A percentile compares a stretch with the other conserved stretches of the same genome.
Conservation (phyloP, 2,329 filamentous ascomycete species). For the Penicillium sp. region DNA sequence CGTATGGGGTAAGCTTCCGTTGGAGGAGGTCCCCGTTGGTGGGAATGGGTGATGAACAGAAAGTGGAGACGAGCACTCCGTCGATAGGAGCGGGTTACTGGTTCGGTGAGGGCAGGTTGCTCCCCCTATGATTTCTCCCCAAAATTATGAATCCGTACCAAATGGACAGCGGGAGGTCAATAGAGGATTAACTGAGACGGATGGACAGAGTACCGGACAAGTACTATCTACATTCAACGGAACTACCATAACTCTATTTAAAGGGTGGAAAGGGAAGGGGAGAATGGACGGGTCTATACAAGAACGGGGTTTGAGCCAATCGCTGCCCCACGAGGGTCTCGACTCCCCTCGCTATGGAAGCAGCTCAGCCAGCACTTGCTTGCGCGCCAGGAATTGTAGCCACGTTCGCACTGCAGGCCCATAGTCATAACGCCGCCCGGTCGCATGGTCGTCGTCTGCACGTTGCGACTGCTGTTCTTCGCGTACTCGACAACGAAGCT, state of each 20-base stretch:
- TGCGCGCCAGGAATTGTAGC: conserved; percentile 69
- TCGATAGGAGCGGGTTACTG: background rate
- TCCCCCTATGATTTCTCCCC: background rate
- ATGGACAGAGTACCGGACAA: background rate
- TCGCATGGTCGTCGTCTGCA: conserved; percentile 47
- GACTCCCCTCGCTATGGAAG: conserved; percentile 17
- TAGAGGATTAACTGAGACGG: background rate
- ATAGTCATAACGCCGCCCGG: conserved; percentile 62
- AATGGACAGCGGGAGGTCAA: background rate
- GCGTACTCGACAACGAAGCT: conserved; percentile 41
- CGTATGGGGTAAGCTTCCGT: background rate
- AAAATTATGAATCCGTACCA: background rate
- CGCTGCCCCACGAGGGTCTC: conserved; percentile 25
- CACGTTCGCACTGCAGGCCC: conserved; percentile 70
- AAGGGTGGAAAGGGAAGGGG: background rate
- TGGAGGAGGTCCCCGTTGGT: background rate
- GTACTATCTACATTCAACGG: conserved; percentile 4
- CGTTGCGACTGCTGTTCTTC: conserved; percentile 46
- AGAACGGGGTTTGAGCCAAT: conserved; percentile 20
- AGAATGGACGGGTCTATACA: background rate
- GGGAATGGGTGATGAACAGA: background rate
- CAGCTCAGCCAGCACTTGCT: conserved; percentile 58
- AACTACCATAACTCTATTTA: background rate
- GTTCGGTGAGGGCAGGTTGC: background rate
- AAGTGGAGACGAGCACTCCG: background rate